Base-by-base conservation (phyloP, 805 yeast species). In the Candida chauliodis region DNA sequence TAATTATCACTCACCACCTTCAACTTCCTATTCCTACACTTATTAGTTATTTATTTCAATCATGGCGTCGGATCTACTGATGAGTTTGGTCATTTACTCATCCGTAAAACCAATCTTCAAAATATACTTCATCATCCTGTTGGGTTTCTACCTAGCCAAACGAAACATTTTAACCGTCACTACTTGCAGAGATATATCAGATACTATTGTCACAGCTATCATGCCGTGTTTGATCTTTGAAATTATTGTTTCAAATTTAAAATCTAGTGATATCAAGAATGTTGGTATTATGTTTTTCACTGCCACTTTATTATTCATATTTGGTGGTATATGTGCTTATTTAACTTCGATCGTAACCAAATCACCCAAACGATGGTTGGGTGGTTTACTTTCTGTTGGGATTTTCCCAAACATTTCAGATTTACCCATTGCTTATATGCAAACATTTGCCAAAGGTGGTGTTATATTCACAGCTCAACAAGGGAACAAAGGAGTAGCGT, bases 21-120 rank as follows among this genome's bases (percentile, higher is more conserved):
- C 16, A 17, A 27, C 30, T 27, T 13, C n/a, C n/a, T n/a, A n/a
- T n/a, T n/a, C n/a, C n/a, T n/a, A n/a, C n/a, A n/a, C n/a, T n/a
- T n/a, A n/a, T n/a, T n/a, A n/a, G n/a, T n/a, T n/a, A n/a, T n/a
- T n/a, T n/a, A n/a, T n/a, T n/a, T n/a, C n/a, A 8, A 16, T 5
- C 25, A 30, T 30, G 33, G 8, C 30, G 5, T 27, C 30, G 15
- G 34, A 24, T 18, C 34, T 40, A 26, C 34, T 70, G 2, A 49
- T 81, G 22, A 91, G 93, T 13, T 69, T 71, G 27, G 78, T 86
- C 25, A 81, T 88, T 5, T 87, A 83, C 61, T 73, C 86, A 17
- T 78, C 95, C 0, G 81, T 83, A 40, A 87, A 86, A 64, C 96
- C 96, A n/a, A 81, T 87, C 41, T 71, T 86, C 60, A 88, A 88